These are phyloP conservation scores for Anethum foeniculum DNA, from an alignment of 140 eudicot species.

Conservation along the genomic window DNA sequence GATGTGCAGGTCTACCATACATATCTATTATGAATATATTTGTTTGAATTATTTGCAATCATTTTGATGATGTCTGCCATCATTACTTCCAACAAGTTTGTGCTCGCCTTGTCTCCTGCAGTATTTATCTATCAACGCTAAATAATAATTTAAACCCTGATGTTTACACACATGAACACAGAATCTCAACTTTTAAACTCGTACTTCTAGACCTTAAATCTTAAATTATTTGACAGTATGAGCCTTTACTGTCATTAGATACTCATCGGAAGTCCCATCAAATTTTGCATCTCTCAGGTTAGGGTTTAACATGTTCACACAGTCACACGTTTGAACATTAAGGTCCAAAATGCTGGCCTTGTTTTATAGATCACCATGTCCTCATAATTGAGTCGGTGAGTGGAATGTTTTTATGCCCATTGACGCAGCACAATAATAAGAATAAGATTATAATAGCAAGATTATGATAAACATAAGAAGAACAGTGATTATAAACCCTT, in stretches of 20 bases:
- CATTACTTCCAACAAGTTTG: background rate
- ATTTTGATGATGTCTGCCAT: background rate
- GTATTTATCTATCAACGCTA: background rate
- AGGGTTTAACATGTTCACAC: background rate
- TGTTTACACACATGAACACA: background rate
- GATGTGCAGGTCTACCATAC: slow-evolving; percentile 65
- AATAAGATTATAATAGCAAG: too few relatives aligned
- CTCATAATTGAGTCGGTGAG: background rate
- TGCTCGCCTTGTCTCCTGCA: background rate
- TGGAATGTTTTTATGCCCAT: background rate
- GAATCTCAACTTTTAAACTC: background rate
- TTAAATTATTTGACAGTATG: background rate
- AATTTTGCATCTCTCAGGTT: background rate
- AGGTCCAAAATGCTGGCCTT: background rate
- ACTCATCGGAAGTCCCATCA: background rate
- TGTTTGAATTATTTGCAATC: too few relatives aligned
- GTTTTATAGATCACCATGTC: background rate
- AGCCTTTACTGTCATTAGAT: background rate
- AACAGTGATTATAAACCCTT: too few relatives aligned
- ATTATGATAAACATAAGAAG: too few relatives aligned
- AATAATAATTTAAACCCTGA: background rate
- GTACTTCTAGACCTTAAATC: background rate
- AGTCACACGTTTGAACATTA: background rate
- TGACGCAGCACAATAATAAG: too few relatives aligned
- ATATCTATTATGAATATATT: background rate